Base-by-base conservation (phyloP, 306 rosid genomes). In the Vachellia pachyceras region DNA sequence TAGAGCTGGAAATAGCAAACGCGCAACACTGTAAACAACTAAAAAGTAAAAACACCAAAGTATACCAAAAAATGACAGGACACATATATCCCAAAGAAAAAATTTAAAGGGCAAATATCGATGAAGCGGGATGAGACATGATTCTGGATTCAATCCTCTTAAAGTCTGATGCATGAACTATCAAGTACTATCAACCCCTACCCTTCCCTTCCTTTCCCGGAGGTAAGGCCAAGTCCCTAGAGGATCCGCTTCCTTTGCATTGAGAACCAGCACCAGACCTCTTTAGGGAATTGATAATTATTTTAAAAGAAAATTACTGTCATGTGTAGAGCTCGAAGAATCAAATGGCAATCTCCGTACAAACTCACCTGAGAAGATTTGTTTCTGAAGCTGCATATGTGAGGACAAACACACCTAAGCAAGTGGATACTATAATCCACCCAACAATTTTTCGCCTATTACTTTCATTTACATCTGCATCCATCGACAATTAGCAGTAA, bases 331-430 rank as follows among this genome's bases (percentile, higher is more conserved):
- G 14, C 41, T 35, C 57, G 71, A 58, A 70, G 77, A 65, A 55
- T 10, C 39, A 64, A 69, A 77, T 22, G 73, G 15, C 57, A 69
- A 80, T 73, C 23, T 64, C 65, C n/a, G 20, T 33, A 61, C 68
- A 67, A 55, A 83, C 91, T 33, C 77, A 95, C 99, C 99, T 86
- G 70, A 82, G 81, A 77, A 92, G 85, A 73, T 65, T 77, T 79
- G 75, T 17, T 79, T 63, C 80, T 72, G 97, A 86, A 68, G 99
- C 99, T 69, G 99, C 85, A 78, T 68, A 93, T 45, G 99, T 90
- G 72, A 95, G 94, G 64, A 92, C 80, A 69, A 91, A 80, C 37
- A 89, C 90, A 61, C 97, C 99, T 1, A 90, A 40, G 79, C 99
- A 95, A 39, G 92, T 89, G 46, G 87, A 25, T 76, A 85, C 76